phyloP scores from a whole-genome alignment of 306 rosid genomes.

The Quercus engelmannii region DNA sequence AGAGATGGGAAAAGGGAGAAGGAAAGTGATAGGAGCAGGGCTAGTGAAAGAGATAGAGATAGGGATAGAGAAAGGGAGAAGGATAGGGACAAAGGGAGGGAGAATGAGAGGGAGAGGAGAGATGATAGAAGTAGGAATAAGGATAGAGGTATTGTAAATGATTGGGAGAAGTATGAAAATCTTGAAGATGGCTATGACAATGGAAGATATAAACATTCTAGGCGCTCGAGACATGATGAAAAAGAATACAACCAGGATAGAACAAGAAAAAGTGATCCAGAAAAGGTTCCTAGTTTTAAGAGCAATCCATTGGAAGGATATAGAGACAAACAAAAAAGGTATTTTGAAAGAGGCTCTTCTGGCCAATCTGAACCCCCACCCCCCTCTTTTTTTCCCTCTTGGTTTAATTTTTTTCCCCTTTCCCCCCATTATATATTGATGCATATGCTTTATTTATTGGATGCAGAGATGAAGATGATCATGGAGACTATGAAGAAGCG shows the following conservation, averaged over 20 bases:
- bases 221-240: conserved; percentile 52
- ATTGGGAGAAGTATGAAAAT: conserved; percentile 43
- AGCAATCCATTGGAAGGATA: conserved; percentile 24
- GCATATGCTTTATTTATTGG: conserved; percentile 12
- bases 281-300: conserved; percentile 26
- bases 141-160: conserved; percentile 32
- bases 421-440: background rate
- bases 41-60: conserved; percentile 21
- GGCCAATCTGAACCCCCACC: background rate
- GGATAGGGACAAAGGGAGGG: conserved; percentile 28
- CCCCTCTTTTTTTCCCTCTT: too few species aligned
- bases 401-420: background rate
- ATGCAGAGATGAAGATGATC: conserved; percentile 62
- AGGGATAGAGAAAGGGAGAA: conserved; percentile 44
- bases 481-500: conserved; percentile 63
- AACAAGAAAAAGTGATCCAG: conserved; percentile 29
- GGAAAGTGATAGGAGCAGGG: conserved; percentile 31
- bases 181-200: conserved; percentile 37
- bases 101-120: conserved; percentile 47
- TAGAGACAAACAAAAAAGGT: conserved; percentile 47
- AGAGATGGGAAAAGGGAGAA: conserved; percentile 49
- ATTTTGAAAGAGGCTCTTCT: background rate
- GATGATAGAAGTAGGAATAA: conserved; percentile 43
- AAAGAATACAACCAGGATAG: conserved; percentile 36
- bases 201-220: conserved; percentile 40